These are phyloP conservation scores for Andrographis paniculata DNA, from an alignment of 305 asterid species.

Conservation along the genomic window DNA sequence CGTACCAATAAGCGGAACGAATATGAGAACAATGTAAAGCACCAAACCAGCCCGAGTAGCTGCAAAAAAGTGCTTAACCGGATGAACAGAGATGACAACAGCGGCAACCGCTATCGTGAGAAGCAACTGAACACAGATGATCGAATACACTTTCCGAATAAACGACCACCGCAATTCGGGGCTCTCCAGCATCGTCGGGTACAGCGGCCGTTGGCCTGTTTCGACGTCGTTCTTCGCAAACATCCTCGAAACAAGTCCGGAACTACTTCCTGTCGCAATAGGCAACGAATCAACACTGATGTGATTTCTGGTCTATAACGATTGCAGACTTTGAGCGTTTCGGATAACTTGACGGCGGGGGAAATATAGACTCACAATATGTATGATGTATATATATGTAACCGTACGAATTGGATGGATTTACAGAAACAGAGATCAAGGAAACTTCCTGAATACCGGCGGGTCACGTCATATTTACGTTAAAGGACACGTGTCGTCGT, in stretches of 20 bases:
- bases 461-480: too few relatives aligned
- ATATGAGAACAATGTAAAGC: slow-evolving; percentile 32
- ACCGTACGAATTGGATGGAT: too few relatives aligned
- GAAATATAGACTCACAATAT: too few relatives aligned
- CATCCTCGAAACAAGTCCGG: too few relatives aligned
- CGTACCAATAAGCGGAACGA: slow-evolving; percentile 39
- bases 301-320: too few relatives aligned
- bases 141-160: slow-evolving; percentile 40
- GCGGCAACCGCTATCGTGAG: slow-evolving; percentile 41
- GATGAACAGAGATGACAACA: slow-evolving; percentile 31
- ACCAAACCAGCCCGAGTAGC: slow-evolving; percentile 42
- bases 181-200: slow-evolving; percentile 44
- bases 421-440: too few relatives aligned
- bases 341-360: too few relatives aligned
- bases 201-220: slow-evolving; percentile 25
- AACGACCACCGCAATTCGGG: slow-evolving; percentile 58
- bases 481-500: slow-evolving; percentile 14
- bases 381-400: too few relatives aligned
- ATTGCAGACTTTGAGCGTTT: too few relatives aligned
- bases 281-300: too few relatives aligned
- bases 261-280: too few relatives aligned
- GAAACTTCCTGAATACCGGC: too few relatives aligned
- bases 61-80: slow-evolving; percentile 33
- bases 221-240: slow-evolving; percentile 34
- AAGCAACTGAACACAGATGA: slow-evolving; percentile 38